phyloP scores from a whole-genome alignment of 2,329 filamentous ascomycete species.

The Hypoxylon sp. region DNA sequence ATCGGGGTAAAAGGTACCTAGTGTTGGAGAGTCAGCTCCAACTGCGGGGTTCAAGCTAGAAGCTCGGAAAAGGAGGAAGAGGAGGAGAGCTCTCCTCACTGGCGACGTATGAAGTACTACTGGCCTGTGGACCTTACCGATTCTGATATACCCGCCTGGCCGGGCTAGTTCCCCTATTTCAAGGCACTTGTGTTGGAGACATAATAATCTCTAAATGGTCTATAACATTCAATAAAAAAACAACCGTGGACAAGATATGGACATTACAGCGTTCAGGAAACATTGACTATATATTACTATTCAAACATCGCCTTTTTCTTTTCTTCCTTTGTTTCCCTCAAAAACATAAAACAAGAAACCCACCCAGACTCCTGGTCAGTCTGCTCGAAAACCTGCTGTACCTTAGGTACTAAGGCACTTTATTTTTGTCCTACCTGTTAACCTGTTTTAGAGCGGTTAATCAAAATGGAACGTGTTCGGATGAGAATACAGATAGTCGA shows the following conservation, averaged over 20 bases:
- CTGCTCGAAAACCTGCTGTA: neutral
- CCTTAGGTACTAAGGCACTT: neutral
- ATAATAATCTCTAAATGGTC: neutral
- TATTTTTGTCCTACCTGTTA: neutral
- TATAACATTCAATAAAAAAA: too few relatives aligned
- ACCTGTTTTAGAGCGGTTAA: neutral
- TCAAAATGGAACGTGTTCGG: neutral
- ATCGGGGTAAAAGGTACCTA: constrained; percentile 21
- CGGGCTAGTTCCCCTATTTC: neutral
- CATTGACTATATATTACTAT: too few relatives aligned
- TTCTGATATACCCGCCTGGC: constrained; percentile 1
- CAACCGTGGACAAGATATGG: too few relatives aligned
- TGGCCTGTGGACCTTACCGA: constrained; percentile 10
- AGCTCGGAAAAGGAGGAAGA: constrained; percentile 2
- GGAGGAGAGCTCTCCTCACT: constrained; percentile 2
- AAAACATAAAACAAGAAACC: too few relatives aligned
- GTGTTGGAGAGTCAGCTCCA: constrained; percentile 6
- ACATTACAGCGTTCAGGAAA: too few relatives aligned
- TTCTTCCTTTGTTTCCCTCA: neutral
- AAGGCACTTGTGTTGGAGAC: too few relatives aligned
- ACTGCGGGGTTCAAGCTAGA: constrained; percentile 22
- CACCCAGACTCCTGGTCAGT: neutral
- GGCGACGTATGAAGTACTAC: constrained; percentile 15
- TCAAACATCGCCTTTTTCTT: neutral
- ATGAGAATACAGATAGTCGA: neutral